Evolutionary conservation across 306 rosid species (phyloP).

Genomic region (Begonia fuchsioides): DNA sequence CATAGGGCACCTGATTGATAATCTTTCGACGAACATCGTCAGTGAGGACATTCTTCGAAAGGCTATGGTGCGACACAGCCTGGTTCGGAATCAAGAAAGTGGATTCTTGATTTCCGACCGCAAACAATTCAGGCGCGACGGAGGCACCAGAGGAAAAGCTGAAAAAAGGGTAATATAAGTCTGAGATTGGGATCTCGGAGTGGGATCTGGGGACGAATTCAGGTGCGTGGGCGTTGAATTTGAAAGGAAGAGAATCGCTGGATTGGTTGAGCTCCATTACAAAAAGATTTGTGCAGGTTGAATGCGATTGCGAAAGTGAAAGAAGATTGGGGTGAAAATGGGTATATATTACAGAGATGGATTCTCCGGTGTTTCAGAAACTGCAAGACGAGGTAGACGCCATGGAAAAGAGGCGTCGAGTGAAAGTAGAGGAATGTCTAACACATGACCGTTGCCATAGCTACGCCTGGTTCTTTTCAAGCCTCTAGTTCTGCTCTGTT

Average conservation of each 20-base stretch:
- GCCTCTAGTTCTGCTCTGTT: too few species aligned
- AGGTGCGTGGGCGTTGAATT: conserved; percentile 83
- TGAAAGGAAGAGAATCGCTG: conserved; percentile 22
- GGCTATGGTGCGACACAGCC: conserved; percentile 22
- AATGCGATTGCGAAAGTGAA: too few species aligned
- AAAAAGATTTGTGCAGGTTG: too few species aligned
- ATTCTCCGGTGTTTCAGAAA: too few species aligned
- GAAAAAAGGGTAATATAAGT: conserved; percentile 64
- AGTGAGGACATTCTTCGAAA: conserved; percentile 35
- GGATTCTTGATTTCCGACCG: conserved; percentile 56
- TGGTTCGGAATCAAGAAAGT: conserved; percentile 36
- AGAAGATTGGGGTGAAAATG: too few species aligned
- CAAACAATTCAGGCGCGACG: conserved; percentile 57
- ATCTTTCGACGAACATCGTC: conserved; percentile 71
- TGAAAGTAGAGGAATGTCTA: too few species aligned
- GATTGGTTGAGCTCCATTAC: too few species aligned
- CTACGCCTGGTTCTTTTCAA: too few species aligned
- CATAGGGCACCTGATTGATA: conserved; percentile 50
- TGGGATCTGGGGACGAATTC: conserved; percentile 87
- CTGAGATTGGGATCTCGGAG: conserved; percentile 49
- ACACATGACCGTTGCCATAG: too few species aligned
- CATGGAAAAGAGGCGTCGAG: too few species aligned
- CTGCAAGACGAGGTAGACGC: too few species aligned
- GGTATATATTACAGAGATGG: too few species aligned
- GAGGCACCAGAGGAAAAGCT: conserved; percentile 55